These are phyloP conservation scores for Acephala macrosclerotiorum DNA, from an alignment of 2,329 filamentous ascomycete species.

Conservation along the genomic window DNA sequence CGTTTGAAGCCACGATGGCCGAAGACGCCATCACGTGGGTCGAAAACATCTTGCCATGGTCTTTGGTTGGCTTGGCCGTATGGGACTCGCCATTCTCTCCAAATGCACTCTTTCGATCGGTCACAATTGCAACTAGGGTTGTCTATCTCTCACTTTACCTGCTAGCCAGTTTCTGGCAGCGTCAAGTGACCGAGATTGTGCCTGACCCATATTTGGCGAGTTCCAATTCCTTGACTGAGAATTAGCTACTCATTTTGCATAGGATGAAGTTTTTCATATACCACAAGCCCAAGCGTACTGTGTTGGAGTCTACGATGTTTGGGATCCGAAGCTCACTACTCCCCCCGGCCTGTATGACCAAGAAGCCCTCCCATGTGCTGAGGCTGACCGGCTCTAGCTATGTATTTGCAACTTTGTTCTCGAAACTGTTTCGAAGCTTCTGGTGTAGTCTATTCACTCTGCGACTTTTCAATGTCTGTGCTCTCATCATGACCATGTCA, in stretches of 20 bases:
- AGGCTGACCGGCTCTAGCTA: constrained; percentile 48
- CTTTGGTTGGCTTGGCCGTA: not conserved
- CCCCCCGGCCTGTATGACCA: constrained; percentile 79
- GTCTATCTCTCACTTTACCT: not conserved
- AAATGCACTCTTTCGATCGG: constrained; percentile 1
- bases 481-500: constrained; percentile 51
- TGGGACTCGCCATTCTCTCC: constrained; percentile 7
- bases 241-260: constrained; percentile 1
- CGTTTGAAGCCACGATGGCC: not conserved
- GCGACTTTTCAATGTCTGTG: constrained; percentile 56
- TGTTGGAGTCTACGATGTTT: constrained; percentile 73
- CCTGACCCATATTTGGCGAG: constrained; percentile 41
- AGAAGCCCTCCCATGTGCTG: not conserved
- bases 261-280: constrained; percentile 91
- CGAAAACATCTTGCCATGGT: not conserved
- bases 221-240: not conserved
- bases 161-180: constrained; percentile 34
- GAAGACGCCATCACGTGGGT: not conserved
- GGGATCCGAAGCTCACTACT: constrained; percentile 98
- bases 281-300: constrained; percentile 93
- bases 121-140: not conserved
- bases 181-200: constrained; percentile 39
- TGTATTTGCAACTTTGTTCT: constrained; percentile 52
- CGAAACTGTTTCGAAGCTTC: constrained; percentile 42
- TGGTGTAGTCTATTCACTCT: constrained; percentile 53